These are phyloP conservation scores for Cymbidium sinense DNA, from an alignment of 106 monocot species.

Conservation along the genomic window DNA sequence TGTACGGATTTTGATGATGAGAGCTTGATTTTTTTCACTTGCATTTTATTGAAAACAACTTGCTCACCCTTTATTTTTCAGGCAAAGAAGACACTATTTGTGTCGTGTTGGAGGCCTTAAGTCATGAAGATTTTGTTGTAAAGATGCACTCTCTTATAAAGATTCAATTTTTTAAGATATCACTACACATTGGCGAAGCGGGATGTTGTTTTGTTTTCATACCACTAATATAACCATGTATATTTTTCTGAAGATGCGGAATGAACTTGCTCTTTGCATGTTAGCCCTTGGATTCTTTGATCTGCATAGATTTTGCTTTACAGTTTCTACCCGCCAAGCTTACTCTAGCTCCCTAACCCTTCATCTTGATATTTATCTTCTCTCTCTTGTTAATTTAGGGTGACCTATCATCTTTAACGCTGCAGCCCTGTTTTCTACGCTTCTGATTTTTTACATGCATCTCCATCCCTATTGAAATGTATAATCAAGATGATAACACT, in stretches of 20 bases:
- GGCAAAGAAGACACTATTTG: background rate
- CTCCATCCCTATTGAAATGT: background rate
- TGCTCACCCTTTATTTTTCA: constrained; percentile 1
- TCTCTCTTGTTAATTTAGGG: background rate
- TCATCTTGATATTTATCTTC: background rate
- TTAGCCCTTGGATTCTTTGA: background rate
- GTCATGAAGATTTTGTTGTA: background rate
- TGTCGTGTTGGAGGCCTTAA: background rate
- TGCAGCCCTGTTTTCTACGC: background rate
- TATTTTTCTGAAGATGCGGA: background rate
- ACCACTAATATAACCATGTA: no score
- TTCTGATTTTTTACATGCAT: background rate
- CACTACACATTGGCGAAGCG: background rate
- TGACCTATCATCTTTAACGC: background rate
- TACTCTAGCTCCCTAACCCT: background rate
- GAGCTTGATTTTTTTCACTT: background rate
- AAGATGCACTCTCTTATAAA: background rate
- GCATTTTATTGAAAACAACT: background rate
- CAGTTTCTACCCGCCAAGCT: background rate
- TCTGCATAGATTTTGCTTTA: background rate
- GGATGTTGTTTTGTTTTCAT: no score
- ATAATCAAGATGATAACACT: background rate
- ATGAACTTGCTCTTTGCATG: background rate
- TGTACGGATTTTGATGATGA: background rate
- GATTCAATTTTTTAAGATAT: background rate